phyloP scores from a whole-genome alignment of 2,329 filamentous ascomycete genomes.

The Boeremia exigua region DNA sequence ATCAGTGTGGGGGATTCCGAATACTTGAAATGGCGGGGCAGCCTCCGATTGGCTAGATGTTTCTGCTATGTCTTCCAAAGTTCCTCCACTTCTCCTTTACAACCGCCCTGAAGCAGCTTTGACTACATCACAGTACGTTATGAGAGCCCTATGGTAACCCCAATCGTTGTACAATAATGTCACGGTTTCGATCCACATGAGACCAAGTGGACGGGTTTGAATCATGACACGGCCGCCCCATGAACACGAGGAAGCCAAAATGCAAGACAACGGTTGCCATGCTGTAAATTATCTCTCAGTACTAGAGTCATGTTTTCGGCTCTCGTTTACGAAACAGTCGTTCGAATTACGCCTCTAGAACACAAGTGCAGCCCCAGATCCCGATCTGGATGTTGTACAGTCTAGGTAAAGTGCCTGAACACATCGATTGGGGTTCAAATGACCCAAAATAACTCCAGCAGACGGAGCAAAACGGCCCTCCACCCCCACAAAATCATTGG shows the following conservation, averaged over 20 bases:
- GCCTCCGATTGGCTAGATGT: not conserved
- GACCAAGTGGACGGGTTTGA: not conserved
- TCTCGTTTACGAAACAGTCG: no score
- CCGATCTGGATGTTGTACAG: not conserved
- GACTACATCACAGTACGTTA: not conserved
- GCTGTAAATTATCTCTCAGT: not conserved
- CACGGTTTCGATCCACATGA: not conserved
- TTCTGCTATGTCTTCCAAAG: not conserved
- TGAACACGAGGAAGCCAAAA: not conserved
- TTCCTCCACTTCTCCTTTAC: not conserved
- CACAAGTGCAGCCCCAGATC: no score
- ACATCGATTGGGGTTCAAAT: no score
- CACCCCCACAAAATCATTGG: no score
- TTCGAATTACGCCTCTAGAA: no score
- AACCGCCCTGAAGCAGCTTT: not conserved
- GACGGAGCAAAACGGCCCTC: no score
- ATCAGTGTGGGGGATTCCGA: constrained; percentile 15
- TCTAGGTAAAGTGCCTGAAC: no score
- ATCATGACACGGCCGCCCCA: not conserved
- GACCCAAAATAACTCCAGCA: no score
- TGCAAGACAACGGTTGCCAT: not conserved
- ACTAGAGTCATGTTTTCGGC: no score
- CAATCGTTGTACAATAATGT: not conserved
- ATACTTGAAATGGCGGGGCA: constrained; percentile 14
- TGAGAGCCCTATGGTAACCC: not conserved